Evolutionary conservation across 2,329 filamentous ascomycete species (phyloP).

Genomic region (Hymenoscyphus linearis): DNA sequence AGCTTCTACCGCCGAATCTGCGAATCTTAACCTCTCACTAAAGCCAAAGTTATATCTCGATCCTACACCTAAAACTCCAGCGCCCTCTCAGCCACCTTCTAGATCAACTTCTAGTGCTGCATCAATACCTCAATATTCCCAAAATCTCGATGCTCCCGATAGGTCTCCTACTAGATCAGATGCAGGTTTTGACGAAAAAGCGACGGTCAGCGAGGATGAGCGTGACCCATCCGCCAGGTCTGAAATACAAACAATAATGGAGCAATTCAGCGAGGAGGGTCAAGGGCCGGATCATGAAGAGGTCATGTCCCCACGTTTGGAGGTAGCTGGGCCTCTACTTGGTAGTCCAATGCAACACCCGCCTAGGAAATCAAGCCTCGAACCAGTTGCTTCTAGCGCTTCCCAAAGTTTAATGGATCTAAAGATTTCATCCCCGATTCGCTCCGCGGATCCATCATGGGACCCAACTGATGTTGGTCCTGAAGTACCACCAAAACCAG

Average conservation of each 20-base stretch:
- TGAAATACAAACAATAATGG: constrained; percentile 97
- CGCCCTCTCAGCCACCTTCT: constrained; percentile 37
- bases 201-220: constrained; percentile 54
- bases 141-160: constrained; percentile 35
- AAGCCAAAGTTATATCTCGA: constrained; percentile 40
- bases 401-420: constrained; percentile 28
- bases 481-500: constrained; percentile 38
- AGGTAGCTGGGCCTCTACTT: constrained; percentile 74
- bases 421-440: constrained; percentile 20
- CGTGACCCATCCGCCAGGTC: constrained; percentile 66
- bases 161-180: constrained; percentile 46
- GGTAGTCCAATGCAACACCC: constrained; percentile 65
- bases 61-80: constrained; percentile 41
- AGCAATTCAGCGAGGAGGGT: constrained; percentile 77
- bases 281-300: constrained; percentile 70
- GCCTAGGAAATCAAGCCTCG: constrained; percentile 80
- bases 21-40: constrained; percentile 15
- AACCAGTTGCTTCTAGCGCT: constrained; percentile 45
- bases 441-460: constrained; percentile 13
- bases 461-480: constrained; percentile 31
- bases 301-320: constrained; percentile 86
- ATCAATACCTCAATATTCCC: constrained; percentile 29
- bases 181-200: constrained; percentile 52
- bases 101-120: constrained; percentile 32
- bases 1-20: constrained; percentile 5